Conservation (phyloP, 306 rosid genomes). For the Fragaria ananassa region DNA sequence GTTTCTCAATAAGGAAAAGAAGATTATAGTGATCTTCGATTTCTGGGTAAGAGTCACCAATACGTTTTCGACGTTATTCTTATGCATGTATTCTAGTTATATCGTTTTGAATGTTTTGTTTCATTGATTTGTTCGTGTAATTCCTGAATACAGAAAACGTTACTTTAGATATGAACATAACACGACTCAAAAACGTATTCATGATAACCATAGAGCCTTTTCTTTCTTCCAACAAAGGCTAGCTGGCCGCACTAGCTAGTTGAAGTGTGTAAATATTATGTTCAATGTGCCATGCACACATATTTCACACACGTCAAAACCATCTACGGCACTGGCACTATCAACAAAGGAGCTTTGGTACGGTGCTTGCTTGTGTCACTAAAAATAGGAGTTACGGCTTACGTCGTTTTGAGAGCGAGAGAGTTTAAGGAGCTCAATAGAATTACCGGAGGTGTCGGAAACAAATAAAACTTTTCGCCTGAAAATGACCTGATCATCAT, state of each 20-base stretch:
- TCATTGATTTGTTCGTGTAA: neutral
- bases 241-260: neutral
- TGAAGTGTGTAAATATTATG: neutral
- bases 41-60: neutral
- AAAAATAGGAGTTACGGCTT: neutral
- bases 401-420: neutral
- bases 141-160: neutral
- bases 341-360: neutral
- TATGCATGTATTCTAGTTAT: neutral
- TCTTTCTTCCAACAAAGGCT: neutral
- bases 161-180: neutral
- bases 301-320: neutral
- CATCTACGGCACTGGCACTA: neutral
- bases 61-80: neutral
- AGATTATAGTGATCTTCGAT: neutral
- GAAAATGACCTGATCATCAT: conserved; percentile 9
- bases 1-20: too few relatives aligned
- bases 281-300: conserved; percentile 4
- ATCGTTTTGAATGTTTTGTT: neutral
- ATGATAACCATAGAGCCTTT: neutral
- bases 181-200: neutral
- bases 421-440: neutral
- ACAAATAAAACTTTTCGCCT: neutral
- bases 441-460: neutral
- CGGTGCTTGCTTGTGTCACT: conserved; percentile 12